Evolutionary conservation across 176 grass and related monocot genomes (phyloP).

Genomic region (Phoenix roebelenii): DNA sequence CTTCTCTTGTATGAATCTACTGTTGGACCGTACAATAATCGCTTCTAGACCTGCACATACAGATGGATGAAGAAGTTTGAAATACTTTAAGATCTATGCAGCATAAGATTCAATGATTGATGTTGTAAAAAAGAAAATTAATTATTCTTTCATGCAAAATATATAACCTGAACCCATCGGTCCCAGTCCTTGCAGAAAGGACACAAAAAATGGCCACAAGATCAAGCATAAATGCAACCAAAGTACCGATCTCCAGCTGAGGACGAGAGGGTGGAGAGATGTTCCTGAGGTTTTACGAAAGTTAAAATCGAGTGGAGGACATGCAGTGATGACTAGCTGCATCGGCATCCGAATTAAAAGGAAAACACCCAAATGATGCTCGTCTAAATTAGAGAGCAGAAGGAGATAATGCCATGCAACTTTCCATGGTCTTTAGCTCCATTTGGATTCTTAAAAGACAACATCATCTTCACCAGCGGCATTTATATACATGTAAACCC

Average conservation of each 20-base stretch:
- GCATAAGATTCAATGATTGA: no score
- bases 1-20: no score
- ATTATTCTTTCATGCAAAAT: no score
- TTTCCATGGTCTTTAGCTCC: not conserved
- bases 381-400: not conserved
- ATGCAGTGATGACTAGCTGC: not conserved
- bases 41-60: no score
- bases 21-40: no score
- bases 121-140: no score
- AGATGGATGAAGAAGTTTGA: no score
- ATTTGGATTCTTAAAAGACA: not conserved
- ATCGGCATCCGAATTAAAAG: not conserved
- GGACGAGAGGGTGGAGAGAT: not conserved
- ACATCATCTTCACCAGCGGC: not conserved
- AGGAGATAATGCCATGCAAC: slow-evolving; percentile 1
- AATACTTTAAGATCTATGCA: no score
- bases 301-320: not conserved
- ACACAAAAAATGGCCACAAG: not conserved
- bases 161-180: no score
- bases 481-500: not conserved
- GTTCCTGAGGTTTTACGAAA: not conserved
- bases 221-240: not conserved
- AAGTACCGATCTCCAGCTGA: not conserved
- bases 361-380: slow-evolving; percentile 3
- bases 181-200: not conserved